Conservation (phyloP, 2,329 filamentous ascomycete genomes). For the Bipolaris victoriae region DNA sequence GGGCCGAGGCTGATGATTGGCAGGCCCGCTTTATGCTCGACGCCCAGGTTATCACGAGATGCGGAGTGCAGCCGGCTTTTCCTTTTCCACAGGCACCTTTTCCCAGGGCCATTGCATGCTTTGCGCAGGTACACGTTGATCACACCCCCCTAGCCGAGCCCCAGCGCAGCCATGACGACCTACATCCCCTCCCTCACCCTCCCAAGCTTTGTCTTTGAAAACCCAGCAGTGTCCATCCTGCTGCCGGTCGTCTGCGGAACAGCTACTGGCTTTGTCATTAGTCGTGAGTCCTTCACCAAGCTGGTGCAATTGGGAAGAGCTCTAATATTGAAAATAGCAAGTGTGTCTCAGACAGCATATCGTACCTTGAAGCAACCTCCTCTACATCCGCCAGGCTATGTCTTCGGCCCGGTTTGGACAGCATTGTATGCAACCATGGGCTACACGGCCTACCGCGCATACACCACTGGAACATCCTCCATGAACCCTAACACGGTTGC, state of each 20-base stretch:
- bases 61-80: slow-evolving; percentile 10
- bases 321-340: slow-evolving; percentile 17
- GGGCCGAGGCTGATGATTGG: slow-evolving; percentile 28
- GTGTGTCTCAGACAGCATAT: slow-evolving; percentile 64
- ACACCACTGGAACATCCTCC: slow-evolving; percentile 67
- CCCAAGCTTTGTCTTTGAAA: slow-evolving; percentile 72
- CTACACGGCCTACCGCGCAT: slow-evolving; percentile 82
- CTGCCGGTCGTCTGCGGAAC: slow-evolving; percentile 76
- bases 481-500: slow-evolving; percentile 55
- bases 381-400: slow-evolving; percentile 61
- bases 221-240: slow-evolving; percentile 74
- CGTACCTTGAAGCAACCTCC: slow-evolving; percentile 69
- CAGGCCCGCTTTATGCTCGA: slow-evolving; percentile 1
- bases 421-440: slow-evolving; percentile 75
- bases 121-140: slow-evolving; percentile 3
- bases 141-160: background rate
- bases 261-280: slow-evolving; percentile 72
- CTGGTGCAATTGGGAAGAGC: background rate
- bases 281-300: slow-evolving; percentile 59
- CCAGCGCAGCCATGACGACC: slow-evolving; percentile 69
- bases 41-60: slow-evolving; percentile 15
- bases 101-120: slow-evolving; percentile 1
- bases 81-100: background rate
- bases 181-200: slow-evolving; percentile 80
- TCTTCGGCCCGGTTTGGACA: slow-evolving; percentile 67